Conservation (phyloP, 441 rosid species). For the Macaranga tanarius region DNA sequence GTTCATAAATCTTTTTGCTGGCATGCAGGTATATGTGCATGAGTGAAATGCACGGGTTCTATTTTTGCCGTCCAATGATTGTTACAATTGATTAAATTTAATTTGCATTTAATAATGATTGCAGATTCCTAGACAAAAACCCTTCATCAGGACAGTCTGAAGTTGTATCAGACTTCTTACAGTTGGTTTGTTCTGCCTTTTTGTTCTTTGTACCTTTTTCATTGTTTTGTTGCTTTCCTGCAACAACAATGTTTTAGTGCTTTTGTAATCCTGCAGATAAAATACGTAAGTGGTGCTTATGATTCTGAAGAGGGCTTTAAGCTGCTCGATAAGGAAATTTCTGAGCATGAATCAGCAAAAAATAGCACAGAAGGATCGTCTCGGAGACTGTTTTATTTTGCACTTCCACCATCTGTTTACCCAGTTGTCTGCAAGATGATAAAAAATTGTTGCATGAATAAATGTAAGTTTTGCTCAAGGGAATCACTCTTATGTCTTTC, state of each 20-base stretch:
- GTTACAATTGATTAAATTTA: conserved; percentile 9
- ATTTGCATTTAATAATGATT: conserved; percentile 11
- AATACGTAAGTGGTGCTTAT: conserved; percentile 94
- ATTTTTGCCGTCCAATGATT: conserved; percentile 9
- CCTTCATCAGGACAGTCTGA: conserved; percentile 43
- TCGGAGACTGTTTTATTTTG: conserved; percentile 88
- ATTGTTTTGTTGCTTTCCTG: not conserved
- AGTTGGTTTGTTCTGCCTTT: conserved; percentile 59
- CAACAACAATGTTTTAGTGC: conserved; percentile 11
- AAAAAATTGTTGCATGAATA: conserved; percentile 73
- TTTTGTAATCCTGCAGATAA: conserved; percentile 52
- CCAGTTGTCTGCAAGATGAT: conserved; percentile 95
- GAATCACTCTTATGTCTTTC: not conserved
- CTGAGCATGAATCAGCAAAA: conserved; percentile 68
- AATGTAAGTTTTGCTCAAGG: conserved; percentile 52
- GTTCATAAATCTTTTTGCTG: not conserved
- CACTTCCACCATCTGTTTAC: conserved; percentile 98
- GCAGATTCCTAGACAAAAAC: conserved; percentile 76
- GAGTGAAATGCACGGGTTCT: not conserved
- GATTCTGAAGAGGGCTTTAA: conserved; percentile 80
- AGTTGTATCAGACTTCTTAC: conserved; percentile 63
- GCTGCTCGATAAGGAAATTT: conserved; percentile 71
- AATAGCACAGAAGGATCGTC: conserved; percentile 70
- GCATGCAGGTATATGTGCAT: not conserved
- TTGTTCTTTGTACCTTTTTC: conserved; percentile 2